phyloP scores from a whole-genome alignment of 1,284 basidiomycete species.

The Erythrobasidium hasegawianum region DNA sequence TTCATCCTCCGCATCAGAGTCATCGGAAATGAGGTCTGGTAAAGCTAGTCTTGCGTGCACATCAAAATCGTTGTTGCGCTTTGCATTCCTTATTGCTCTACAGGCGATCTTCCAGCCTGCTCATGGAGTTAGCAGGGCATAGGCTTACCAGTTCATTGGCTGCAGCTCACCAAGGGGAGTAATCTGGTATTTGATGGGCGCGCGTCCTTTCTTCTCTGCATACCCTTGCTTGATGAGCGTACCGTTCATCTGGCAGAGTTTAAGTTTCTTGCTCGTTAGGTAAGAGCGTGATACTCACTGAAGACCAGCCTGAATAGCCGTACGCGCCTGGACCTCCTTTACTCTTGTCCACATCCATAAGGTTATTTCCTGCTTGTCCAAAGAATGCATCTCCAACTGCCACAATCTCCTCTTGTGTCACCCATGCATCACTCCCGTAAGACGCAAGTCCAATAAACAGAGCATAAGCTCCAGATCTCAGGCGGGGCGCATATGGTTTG shows the following conservation, averaged over 20 bases:
- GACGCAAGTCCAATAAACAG: constrained; percentile 25
- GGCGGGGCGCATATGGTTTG: constrained; percentile 12
- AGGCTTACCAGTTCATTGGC: background rate
- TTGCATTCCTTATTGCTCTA: constrained; percentile 20
- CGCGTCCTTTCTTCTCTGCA: constrained; percentile 19
- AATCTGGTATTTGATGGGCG: constrained; percentile 19
- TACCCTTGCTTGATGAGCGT: constrained; percentile 16
- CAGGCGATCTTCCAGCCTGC: constrained; percentile 30
- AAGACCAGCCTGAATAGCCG: constrained; percentile 22
- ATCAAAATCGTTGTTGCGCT: constrained; percentile 21
- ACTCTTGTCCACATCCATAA: constrained; percentile 13
- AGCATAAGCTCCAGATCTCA: constrained; percentile 22
- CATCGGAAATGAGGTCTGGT: constrained; percentile 21
- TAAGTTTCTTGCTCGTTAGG: background rate
- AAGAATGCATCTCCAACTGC: constrained; percentile 25
- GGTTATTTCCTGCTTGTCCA: constrained; percentile 11
- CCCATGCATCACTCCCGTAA: constrained; percentile 17
- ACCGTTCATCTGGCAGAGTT: background rate
- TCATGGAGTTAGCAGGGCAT: background rate
- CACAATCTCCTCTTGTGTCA: constrained; percentile 19
- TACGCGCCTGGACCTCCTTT: background rate
- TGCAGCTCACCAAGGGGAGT: constrained; percentile 6
- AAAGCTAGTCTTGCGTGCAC: constrained; percentile 9
- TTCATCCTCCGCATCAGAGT: constrained; percentile 3
- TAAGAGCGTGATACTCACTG: background rate